These are phyloP conservation scores for Exophiala lecanii-corni DNA, from an alignment of 2,329 filamentous ascomycete species.

Conservation along the genomic window DNA sequence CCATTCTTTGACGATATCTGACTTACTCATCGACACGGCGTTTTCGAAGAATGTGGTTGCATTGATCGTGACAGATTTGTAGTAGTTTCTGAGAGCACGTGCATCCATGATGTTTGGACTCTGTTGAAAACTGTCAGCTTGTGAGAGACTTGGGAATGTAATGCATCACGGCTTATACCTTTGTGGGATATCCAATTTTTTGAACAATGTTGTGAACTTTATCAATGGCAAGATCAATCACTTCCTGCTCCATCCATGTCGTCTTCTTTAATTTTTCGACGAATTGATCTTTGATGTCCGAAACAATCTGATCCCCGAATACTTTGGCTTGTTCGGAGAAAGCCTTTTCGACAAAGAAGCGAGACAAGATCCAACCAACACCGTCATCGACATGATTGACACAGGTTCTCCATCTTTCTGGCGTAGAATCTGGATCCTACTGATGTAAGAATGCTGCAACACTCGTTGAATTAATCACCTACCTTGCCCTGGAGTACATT, in stretches of 20 bases:
- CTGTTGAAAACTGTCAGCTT: constrained; percentile 22
- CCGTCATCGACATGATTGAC: constrained; percentile 54
- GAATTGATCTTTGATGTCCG: constrained; percentile 65
- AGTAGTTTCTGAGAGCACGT: constrained; percentile 52
- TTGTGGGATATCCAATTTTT: constrained; percentile 64
- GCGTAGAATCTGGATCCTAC: constrained; percentile 53
- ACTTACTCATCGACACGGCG: constrained; percentile 46
- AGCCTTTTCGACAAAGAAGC: constrained; percentile 65
- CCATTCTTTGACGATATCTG: constrained; percentile 51
- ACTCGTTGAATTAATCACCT: not conserved
- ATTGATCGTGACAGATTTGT: constrained; percentile 49
- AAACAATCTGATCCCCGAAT: constrained; percentile 65
- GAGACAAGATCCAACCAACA: constrained; percentile 64
- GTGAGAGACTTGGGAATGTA: too few relatives aligned
- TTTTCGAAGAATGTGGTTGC: constrained; percentile 56
- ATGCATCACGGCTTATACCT: too few relatives aligned
- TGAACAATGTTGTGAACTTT: constrained; percentile 65
- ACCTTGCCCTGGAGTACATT: constrained; percentile 57
- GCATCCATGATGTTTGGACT: constrained; percentile 60
- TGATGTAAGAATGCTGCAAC: too few relatives aligned
- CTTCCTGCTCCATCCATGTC: constrained; percentile 61
- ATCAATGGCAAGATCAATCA: constrained; percentile 55
- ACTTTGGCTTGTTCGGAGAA: constrained; percentile 61
- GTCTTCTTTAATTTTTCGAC: constrained; percentile 55
- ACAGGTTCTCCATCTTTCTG: constrained; percentile 65